Evolutionary conservation across 306 rosid genomes (phyloP).

Genomic region (Corylus americana): DNA sequence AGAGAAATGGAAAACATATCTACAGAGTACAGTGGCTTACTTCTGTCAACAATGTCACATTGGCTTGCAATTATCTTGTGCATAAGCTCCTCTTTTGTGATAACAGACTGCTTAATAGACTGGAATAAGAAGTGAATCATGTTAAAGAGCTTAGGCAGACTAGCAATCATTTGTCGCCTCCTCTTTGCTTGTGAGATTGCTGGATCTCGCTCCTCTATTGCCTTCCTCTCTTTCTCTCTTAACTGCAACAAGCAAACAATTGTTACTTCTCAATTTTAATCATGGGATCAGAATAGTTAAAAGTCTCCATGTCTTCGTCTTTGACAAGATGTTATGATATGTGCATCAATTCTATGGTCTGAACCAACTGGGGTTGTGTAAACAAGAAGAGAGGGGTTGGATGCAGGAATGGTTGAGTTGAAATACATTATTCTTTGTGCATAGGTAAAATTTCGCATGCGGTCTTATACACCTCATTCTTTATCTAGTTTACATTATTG

Average conservation of each 20-base stretch:
- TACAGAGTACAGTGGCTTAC: constrained; percentile 41
- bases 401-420: not conserved
- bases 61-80: constrained; percentile 59
- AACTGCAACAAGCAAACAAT: constrained; percentile 51
- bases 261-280: constrained; percentile 18
- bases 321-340: not conserved
- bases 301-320: not conserved
- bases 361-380: not conserved
- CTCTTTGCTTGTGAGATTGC: constrained; percentile 73
- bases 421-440: not conserved
- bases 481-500: not conserved
- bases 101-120: constrained; percentile 48
- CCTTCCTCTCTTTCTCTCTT: constrained; percentile 63
- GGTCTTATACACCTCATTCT: not conserved
- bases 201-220: constrained; percentile 69
- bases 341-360: not conserved
- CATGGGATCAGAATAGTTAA: constrained; percentile 6
- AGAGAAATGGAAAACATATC: not conserved
- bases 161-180: constrained; percentile 57
- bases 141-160: constrained; percentile 80
- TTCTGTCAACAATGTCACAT: constrained; percentile 52
- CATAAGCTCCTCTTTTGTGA: constrained; percentile 73
- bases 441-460: not conserved
- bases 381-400: not conserved
- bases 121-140: constrained; percentile 62